Base-by-base conservation (phyloP, 2,329 filamentous ascomycete species). In the Colletotrichum lini region DNA sequence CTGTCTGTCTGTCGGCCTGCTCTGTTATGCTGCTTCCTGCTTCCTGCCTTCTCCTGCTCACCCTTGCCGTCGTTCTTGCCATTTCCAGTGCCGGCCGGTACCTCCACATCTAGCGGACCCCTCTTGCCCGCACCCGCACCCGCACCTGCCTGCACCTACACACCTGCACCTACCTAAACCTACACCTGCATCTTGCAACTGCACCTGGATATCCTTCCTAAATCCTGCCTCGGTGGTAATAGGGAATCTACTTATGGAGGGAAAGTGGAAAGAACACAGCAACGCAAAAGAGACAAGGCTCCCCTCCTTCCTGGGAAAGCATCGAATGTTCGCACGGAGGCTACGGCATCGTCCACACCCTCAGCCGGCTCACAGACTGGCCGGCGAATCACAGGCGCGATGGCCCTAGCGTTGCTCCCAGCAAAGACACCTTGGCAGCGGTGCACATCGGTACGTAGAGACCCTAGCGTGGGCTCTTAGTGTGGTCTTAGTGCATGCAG, bases 281-380 rank as follows among this genome's bases (percentile, higher is more conserved):
- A 35, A 50, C 38, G n/a, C 30, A 16, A 64, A 35, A 57, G 42
- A 67, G 47, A 35, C 47, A 26, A 52, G 47, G n/a, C 30, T 30
- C 57, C 45, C 30, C 23, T 23, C 30, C 52, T 16, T 9, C 56
- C 13, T 42, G 4, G 18, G 7, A 26, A 23, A 18, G 49, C 30
- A 35, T 35, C 30, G 42, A 40, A 35, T 65, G 38, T 45, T 47
- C 64, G 47, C 53, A 59, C 69, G 59, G 69, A 70, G 69, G 65
- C 65, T 65, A 59, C 65, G 53, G 67, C 67, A 69, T 58, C 67
- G 23, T 15, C 52, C 58, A 40, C 38, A 42, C 58, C 54, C 59
- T 45, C 57, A 63, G 53, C 56, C 49, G 38, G 40, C 65, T 56
- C 49, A 54, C 40, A 50, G 68, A 58, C 59, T 18, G n/a, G 42